Percentiles rank a stretch among this genome's conserved stretches.
phyloP scores from a whole-genome alignment of 768 basidiomycete species.

The Podaxis pistillaris region DNA sequence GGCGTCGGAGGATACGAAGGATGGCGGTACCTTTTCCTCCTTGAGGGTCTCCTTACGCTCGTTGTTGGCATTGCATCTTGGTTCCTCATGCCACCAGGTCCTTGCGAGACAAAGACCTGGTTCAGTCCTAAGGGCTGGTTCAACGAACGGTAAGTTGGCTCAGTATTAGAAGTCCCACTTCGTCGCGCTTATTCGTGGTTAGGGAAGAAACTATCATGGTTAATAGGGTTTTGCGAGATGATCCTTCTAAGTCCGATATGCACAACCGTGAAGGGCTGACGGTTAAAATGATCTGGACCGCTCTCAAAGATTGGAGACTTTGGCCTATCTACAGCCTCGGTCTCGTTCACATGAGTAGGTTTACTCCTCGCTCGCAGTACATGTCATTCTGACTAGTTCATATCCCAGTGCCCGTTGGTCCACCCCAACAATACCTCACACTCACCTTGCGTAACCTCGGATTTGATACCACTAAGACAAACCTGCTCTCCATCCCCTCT shows the following conservation, averaged over 20 bases:
- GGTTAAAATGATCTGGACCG: conserved; percentile 44
- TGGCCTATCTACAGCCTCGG: conserved; percentile 68
- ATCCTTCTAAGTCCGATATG: conserved; percentile 67
- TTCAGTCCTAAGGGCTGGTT: conserved; percentile 64
- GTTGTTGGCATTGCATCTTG: conserved; percentile 50
- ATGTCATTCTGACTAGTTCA: neutral
- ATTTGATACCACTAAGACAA: conserved; percentile 61
- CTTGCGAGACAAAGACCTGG: conserved; percentile 63
- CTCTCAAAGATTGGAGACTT: conserved; percentile 57
- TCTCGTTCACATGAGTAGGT: conserved; percentile 50
- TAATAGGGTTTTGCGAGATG: conserved; percentile 61
- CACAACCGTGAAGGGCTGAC: conserved; percentile 68
- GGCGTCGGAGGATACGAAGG: conserved; percentile 53
- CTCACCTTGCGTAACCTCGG: conserved; percentile 60
- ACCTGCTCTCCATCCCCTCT: conserved; percentile 61
- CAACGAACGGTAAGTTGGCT: conserved; percentile 31
- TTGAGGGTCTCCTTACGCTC: conserved; percentile 52
- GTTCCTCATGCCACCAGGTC: conserved; percentile 59
- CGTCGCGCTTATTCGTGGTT: neutral
- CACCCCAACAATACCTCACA: conserved; percentile 64
- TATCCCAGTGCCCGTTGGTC: conserved; percentile 49
- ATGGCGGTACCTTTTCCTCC: conserved; percentile 59
- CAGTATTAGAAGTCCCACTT: neutral
- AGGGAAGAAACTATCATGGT: conserved; percentile 67
- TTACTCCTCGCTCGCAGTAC: neutral